Evolutionary conservation across 495 filamentous ascomycete species (phyloP), one percentile per base, ranked within the genome.

Genomic region (Penicillium alfredii): DNA sequence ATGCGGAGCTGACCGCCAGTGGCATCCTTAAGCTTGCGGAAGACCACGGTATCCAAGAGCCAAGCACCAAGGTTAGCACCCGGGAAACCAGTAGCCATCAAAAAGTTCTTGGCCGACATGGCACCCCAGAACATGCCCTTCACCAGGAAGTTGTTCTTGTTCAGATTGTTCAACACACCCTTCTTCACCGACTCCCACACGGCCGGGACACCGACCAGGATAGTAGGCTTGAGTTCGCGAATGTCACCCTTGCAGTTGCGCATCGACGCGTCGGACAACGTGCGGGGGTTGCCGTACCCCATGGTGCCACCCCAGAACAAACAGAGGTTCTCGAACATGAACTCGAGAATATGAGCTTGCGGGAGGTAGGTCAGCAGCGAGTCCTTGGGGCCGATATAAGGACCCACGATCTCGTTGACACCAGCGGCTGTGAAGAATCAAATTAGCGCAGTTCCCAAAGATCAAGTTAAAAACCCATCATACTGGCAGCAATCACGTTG

Each of bases 131-230:
- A 98, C 53, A 98, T 63, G 35, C 83, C 85, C 60, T 77, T 82
- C 8, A 82, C 75, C 11, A 97, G 32, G 16, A 77, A 66, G 55
- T 77, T 82, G 33, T 79, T 77, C 45, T 81, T 77, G 62, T 83
- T 80, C 40, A 97, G 78, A 65, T 94, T 92, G 55, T 74, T 71
- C 44, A 94, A 70, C 45, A 98, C 90, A 48, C 92, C 92, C 63
- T 98, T 98, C 80, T 96, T 97, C 47, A 98, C 87, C 0, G 87
- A 81, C 64, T 98, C 92, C 85, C 89, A 98, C 8, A 98, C 92
- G 20, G 90, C 88, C 6, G 92, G 92, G 12, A 98, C 92, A 55
- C 92, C 92, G 30, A 96, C 87, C 28, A 98, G 72, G 44, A 98
- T 78, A 12, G 84, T 89, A 14, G 92, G 92, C 53, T 80, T 81